Conservation (phyloP, 306 rosid genomes). For the Potentilla sterilis region DNA sequence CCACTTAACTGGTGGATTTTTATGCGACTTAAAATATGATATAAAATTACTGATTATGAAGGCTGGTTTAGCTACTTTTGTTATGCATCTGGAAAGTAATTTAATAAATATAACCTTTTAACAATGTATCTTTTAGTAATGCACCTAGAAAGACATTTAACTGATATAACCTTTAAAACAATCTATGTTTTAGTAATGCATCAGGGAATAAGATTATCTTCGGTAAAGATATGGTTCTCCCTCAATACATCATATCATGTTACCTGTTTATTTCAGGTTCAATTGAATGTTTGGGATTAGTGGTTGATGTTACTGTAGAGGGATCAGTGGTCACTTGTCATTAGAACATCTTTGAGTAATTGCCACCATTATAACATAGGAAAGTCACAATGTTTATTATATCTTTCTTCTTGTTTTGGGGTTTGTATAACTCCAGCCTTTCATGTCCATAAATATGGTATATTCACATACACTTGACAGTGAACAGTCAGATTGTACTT, state of each 20-base stretch:
- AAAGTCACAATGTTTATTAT: not conserved
- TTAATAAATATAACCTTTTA: not conserved
- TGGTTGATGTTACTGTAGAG: not conserved
- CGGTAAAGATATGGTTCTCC: not conserved
- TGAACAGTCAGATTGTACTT: constrained; percentile 4
- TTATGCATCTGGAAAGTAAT: not conserved
- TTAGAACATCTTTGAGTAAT: not conserved
- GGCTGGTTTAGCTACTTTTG: not conserved
- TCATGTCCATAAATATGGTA: not conserved
- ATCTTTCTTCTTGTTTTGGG: not conserved
- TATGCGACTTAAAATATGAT: not conserved
- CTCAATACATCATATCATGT: not conserved
- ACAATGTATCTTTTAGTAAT: not conserved
- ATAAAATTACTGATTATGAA: not conserved
- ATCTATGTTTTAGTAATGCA: not conserved
- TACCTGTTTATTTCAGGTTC: not conserved
- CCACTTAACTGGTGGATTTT: not conserved
- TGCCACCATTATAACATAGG: not conserved
- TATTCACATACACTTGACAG: not conserved
- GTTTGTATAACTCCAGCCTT: not conserved
- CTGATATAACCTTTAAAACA: not conserved
- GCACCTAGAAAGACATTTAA: not conserved
- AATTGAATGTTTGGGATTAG: not conserved
- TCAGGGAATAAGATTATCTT: not conserved
- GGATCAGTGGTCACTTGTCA: not conserved